Evolutionary conservation across 495 filamentous ascomycete species (phyloP).

Genomic region (Xylaria palmicola): DNA sequence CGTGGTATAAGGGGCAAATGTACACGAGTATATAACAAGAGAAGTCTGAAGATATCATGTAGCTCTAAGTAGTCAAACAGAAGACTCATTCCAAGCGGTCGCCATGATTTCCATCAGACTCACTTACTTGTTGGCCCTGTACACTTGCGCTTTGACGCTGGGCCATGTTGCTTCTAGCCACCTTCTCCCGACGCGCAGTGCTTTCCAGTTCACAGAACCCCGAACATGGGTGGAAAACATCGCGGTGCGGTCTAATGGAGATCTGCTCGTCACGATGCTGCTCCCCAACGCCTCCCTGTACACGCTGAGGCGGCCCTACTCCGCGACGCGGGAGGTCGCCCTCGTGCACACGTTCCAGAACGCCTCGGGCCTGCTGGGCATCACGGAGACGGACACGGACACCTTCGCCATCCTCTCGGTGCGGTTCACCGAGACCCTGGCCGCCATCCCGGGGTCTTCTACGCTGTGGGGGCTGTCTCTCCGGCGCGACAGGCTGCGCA

Average conservation of each 20-base stretch:
- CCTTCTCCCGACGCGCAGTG: constrained; percentile 12
- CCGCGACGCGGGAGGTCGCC: constrained; percentile 23
- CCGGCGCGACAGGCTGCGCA: constrained; percentile 1
- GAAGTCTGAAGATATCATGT: too few relatives aligned
- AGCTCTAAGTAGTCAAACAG: too few relatives aligned
- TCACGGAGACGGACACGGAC: constrained; percentile 39
- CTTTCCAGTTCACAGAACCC: constrained; percentile 23
- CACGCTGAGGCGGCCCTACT: constrained; percentile 25
- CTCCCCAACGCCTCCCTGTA: constrained; percentile 30
- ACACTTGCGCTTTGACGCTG: background rate
- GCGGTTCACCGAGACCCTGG: constrained; percentile 26
- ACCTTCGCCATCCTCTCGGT: constrained; percentile 40
- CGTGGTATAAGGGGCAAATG: too few relatives aligned
- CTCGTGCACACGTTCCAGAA: constrained; percentile 41
- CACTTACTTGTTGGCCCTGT: background rate
- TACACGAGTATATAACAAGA: too few relatives aligned
- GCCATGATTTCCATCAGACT: background rate
- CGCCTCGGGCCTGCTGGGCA: constrained; percentile 34
- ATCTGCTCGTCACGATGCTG: constrained; percentile 43
- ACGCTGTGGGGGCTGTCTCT: constrained; percentile 32
- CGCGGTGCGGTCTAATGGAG: constrained; percentile 45
- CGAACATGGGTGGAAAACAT: constrained; percentile 44
- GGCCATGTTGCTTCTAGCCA: background rate
- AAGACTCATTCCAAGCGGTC: background rate
- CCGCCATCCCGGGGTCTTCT: constrained; percentile 32